Conservation (phyloP, 2,329 filamentous ascomycete species). For the Diaporthe sp. region DNA sequence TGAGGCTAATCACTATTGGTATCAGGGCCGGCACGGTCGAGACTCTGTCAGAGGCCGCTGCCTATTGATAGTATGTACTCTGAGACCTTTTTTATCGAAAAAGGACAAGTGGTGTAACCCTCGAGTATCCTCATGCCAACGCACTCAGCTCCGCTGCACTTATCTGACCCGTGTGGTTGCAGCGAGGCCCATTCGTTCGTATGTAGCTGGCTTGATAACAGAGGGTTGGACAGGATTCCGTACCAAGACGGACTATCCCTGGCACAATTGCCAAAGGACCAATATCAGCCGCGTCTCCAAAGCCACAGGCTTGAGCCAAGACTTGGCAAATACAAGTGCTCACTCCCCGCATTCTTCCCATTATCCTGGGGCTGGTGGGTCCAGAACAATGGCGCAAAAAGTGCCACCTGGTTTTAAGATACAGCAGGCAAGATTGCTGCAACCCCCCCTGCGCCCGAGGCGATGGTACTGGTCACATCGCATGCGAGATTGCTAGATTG, state of each 20-base stretch:
- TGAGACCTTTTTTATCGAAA: background rate
- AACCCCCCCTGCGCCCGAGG: slow-evolving; percentile 20
- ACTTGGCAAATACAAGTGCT: slow-evolving; percentile 29
- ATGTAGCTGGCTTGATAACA: slow-evolving; percentile 20
- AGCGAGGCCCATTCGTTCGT: background rate
- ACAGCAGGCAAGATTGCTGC: slow-evolving; percentile 5
- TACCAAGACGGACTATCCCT: slow-evolving; percentile 28
- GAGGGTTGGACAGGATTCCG: slow-evolving; percentile 26
- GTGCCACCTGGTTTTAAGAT: background rate
- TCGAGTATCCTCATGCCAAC: background rate
- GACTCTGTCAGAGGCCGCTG: background rate
- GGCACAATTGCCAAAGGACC: background rate
- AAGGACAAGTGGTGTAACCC: background rate
- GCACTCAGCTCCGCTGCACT: background rate
- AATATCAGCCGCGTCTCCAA: slow-evolving; percentile 27
- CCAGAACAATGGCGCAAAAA: slow-evolving; percentile 19
- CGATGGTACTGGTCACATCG: slow-evolving; percentile 29
- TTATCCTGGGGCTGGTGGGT: slow-evolving; percentile 6
- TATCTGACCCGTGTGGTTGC: background rate
- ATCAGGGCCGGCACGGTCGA: background rate
- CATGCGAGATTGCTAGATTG: slow-evolving; percentile 23
- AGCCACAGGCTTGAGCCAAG: slow-evolving; percentile 30
- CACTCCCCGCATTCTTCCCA: slow-evolving; percentile 28
- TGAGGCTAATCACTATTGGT: background rate
- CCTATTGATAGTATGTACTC: background rate